phyloP scores from a whole-genome alignment of 164 flowering plant species.

The Umbilicus rupestris region DNA sequence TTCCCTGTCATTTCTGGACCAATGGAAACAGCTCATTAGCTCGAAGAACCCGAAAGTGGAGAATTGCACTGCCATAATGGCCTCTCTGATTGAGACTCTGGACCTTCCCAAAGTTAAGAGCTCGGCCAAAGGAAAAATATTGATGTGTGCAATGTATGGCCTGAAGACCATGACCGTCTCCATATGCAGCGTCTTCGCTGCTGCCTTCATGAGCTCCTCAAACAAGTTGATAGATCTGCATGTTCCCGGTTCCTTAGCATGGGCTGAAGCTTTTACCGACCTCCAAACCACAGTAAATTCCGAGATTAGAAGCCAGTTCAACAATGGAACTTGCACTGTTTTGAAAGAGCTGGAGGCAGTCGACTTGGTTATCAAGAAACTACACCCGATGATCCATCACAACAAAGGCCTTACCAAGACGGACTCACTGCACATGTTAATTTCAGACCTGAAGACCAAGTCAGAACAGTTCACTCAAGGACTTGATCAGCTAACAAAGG shows the following conservation, averaged over 20 bases:
- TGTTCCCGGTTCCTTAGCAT: conserved; percentile 39
- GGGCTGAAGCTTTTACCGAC: conserved; percentile 55
- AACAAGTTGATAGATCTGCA: conserved; percentile 38
- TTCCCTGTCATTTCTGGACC: conserved; percentile 47
- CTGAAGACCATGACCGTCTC: conserved; percentile 58
- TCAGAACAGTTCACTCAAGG: conserved; percentile 46
- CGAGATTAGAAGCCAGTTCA: conserved; percentile 29
- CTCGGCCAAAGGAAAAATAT: conserved; percentile 68
- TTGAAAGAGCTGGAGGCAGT: conserved; percentile 66
- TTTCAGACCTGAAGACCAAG: conserved; percentile 24
- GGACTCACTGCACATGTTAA: conserved; percentile 23
- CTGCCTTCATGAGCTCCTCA: conserved; percentile 56
- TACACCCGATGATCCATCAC: conserved; percentile 34
- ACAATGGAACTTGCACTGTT: conserved; percentile 22
- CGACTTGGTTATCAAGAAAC: conserved; percentile 29
- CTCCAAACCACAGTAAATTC: conserved; percentile 47
- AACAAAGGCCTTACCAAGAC: conserved; percentile 19
- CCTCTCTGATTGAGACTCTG: conserved; percentile 36
- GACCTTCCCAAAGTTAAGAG: conserved; percentile 60
- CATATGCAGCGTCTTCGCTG: conserved; percentile 52
- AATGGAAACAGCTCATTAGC: conserved; percentile 53
- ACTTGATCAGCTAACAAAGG: conserved; percentile 50
- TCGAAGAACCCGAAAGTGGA: conserved; percentile 49
- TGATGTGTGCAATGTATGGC: conserved; percentile 87
- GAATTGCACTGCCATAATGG: conserved; percentile 32